These are phyloP conservation scores for Tricholoma sp. DNA, from an alignment of 768 basidiomycete genomes.

Conservation along the genomic window DNA sequence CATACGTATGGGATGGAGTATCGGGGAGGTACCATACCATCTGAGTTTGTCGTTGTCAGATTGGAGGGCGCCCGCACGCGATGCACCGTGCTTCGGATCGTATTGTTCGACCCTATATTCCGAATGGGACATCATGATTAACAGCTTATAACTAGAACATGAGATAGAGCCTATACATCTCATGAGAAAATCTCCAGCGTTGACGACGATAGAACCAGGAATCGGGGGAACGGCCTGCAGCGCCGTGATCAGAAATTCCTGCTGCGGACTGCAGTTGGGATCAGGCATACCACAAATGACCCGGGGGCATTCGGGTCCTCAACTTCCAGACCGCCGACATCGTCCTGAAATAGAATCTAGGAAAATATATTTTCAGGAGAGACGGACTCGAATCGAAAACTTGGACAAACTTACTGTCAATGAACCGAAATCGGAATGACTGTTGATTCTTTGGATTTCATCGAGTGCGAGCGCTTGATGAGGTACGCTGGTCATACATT, in stretches of 20 bases:
- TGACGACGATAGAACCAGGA: constrained; percentile 43
- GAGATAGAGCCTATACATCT: constrained; percentile 29
- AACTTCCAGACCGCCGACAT: constrained; percentile 56
- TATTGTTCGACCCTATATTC: constrained; percentile 38
- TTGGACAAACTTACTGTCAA: constrained; percentile 33
- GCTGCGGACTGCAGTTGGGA: not conserved
- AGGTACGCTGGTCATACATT: constrained; percentile 23
- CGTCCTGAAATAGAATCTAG: constrained; percentile 52
- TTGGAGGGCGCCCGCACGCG: constrained; percentile 41
- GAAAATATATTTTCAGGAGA: not conserved
- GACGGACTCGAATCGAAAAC: not conserved
- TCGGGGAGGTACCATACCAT: constrained; percentile 40
- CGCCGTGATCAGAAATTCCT: not conserved
- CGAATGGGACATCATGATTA: not conserved
- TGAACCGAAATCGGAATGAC: constrained; percentile 51
- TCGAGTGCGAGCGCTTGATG: constrained; percentile 27
- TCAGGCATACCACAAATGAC: constrained; percentile 26
- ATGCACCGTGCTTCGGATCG: constrained; percentile 46
- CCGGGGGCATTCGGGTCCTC: constrained; percentile 48
- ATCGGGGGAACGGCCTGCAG: constrained; percentile 36
- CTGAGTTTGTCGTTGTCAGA: constrained; percentile 5
- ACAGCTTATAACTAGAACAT: not conserved
- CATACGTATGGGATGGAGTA: constrained; percentile 62
- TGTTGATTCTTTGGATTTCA: constrained; percentile 38
- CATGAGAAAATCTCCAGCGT: constrained; percentile 47